Evolutionary conservation across 768 basidiomycete species (phyloP), one percentile per base, ranked within the genome.

Genomic region (Chlorophyllum brunneum): DNA sequence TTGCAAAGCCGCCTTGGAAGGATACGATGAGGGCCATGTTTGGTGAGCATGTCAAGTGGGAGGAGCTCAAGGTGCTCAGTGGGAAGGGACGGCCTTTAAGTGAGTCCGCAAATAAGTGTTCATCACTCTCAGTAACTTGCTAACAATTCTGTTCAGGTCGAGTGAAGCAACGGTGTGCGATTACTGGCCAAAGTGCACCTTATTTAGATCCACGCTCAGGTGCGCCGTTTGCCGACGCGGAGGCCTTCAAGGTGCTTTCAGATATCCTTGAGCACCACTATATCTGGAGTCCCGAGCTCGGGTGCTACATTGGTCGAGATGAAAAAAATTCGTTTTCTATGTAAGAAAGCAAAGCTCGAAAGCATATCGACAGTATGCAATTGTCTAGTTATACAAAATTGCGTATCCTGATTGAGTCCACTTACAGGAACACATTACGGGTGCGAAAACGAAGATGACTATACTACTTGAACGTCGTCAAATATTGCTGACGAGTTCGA

Each of bases 11-110:
- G 0, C 61, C 66, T 0, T 87, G 88, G 86, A 73, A 69, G 41
- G 80, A 86, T 26, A 91, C 86, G 9, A 88, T 94, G 85, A 61
- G 75, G 5, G 84, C 90, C 1, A 76, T 95, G 71, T 92, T 98
- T 59, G 93, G 95, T 1, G 75, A 87, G 45, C 86, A 95, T 58
- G 85, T 86, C 7, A 77, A 85, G 42, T 98, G 89, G 89, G 82
- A 87, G 45, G 78, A 84, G 24, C 53, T 88, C 18, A 81, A 75
- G 54, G 85, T 85, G 5, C 88, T 80, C 58, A 71, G 74, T 1
- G 75, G 79, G 20, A 87, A 83, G 65, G 73, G 74, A n/a, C 72
- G 88, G 10, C 89, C 88, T 1, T 46, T 83, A 37, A 65, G 87
- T 89, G 59, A 48, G 78, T 61, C 41, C 24, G 31, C 52, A n/a